These are phyloP conservation scores for Ceratopteris richardii DNA, from an alignment of 75 land plant genomes.

Conservation along the genomic window DNA sequence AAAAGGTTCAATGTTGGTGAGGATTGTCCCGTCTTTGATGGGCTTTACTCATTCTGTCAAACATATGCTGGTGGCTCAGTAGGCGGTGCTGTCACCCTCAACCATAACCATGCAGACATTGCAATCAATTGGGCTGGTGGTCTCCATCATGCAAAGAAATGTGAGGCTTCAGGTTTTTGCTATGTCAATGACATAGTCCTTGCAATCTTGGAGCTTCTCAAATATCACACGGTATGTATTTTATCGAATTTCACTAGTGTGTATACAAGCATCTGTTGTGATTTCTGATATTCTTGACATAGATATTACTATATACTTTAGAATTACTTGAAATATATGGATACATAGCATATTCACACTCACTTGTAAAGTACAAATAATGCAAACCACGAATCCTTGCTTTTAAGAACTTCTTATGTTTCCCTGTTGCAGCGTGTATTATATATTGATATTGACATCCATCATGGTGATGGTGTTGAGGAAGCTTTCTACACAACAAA, in stretches of 20 bases:
- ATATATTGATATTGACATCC: constrained; percentile 35
- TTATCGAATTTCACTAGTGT: background rate
- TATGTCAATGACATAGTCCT: constrained; percentile 48
- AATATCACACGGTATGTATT: constrained; percentile 15
- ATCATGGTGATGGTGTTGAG: constrained; percentile 44
- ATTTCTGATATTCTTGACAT: no score
- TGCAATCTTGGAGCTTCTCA: constrained; percentile 34
- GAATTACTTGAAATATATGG: no score
- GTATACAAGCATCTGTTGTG: no score
- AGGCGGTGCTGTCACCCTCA: constrained; percentile 34
- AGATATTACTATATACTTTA: no score
- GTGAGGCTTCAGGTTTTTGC: constrained; percentile 46
- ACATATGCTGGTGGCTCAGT: constrained; percentile 37
- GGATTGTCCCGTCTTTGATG: constrained; percentile 39
- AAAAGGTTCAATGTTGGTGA: no score
- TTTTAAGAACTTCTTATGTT: no score
- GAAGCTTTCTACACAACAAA: constrained; percentile 40
- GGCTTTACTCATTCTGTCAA: constrained; percentile 27
- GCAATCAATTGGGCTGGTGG: constrained; percentile 41
- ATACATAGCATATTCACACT: no score
- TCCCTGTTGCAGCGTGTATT: constrained; percentile 21
- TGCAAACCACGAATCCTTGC: no score
- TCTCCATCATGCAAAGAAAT: constrained; percentile 35
- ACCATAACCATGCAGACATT: constrained; percentile 26
- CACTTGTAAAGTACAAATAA: no score